phyloP scores from a whole-genome alignment of 2,329 filamentous ascomycete genomes.

The Scedosporium boydii region DNA sequence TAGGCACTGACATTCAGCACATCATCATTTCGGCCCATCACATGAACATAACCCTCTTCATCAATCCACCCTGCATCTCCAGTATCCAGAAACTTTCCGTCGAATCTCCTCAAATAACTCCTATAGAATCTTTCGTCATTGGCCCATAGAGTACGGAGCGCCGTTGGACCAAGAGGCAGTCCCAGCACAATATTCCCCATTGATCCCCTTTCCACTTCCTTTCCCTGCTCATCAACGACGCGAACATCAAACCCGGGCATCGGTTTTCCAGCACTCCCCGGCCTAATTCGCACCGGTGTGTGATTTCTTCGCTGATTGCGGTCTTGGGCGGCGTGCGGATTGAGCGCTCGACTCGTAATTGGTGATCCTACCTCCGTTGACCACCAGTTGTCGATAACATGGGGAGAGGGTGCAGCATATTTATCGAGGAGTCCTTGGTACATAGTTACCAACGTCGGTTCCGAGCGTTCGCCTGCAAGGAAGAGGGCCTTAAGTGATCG shows the following conservation, averaged over 20 bases:
- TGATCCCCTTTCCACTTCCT: constrained; percentile 56
- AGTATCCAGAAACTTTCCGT: constrained; percentile 78
- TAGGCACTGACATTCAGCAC: constrained; percentile 95
- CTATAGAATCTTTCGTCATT: constrained; percentile 81
- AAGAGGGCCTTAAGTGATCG: constrained; percentile 65
- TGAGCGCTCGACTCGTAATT: constrained; percentile 45
- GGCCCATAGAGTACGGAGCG: constrained; percentile 75
- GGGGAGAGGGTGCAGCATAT: constrained; percentile 53
- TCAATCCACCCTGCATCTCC: constrained; percentile 87
- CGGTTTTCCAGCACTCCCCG: constrained; percentile 80
- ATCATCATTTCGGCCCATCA: constrained; percentile 65
- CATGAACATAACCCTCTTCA: constrained; percentile 54
- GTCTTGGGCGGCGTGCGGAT: constrained; percentile 48
- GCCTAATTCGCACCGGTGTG: constrained; percentile 47
- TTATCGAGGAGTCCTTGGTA: constrained; percentile 65
- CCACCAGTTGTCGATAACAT: constrained; percentile 55
- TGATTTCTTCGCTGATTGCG: constrained; percentile 29
- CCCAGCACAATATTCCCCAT: constrained; percentile 92
- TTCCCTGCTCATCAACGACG: constrained; percentile 71
- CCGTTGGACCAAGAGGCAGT: constrained; percentile 74
- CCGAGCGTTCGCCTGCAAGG: constrained; percentile 80
- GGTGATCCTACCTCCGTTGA: constrained; percentile 50
- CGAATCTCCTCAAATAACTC: constrained; percentile 74
- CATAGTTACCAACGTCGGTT: constrained; percentile 73
- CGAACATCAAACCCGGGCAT: constrained; percentile 88